These are phyloP conservation scores for Nothomitra cinnamomea DNA, from an alignment of 2,329 filamentous ascomycete genomes.

Conservation along the genomic window DNA sequence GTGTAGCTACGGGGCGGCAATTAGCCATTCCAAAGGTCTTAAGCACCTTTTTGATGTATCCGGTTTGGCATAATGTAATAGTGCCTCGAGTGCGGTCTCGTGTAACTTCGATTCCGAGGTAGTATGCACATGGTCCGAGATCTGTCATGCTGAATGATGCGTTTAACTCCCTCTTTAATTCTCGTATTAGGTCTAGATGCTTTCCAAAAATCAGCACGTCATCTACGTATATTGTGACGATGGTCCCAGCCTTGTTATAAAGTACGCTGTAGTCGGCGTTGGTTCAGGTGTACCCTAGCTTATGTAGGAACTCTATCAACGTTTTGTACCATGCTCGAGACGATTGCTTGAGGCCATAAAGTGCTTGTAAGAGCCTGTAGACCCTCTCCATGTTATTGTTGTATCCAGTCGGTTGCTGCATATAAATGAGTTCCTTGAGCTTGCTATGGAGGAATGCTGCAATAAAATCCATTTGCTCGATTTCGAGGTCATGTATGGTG, in stretches of 20 bases:
- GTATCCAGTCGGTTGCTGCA: constrained; percentile 13
- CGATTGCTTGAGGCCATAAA: constrained; percentile 20
- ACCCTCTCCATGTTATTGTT: constrained; percentile 5
- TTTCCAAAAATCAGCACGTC: constrained; percentile 14
- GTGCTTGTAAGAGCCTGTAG: constrained; percentile 13
- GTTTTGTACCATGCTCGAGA: constrained; percentile 15
- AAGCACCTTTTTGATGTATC: constrained; percentile 14
- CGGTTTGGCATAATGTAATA: constrained; percentile 11
- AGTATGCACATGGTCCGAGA: constrained; percentile 12
- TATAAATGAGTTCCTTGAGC: constrained; percentile 16
- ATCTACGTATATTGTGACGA: constrained; percentile 16
- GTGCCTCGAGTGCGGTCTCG: constrained; percentile 6
- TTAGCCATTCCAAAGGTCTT: constrained; percentile 7
- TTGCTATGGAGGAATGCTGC: constrained; percentile 16
- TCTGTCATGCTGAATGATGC: constrained; percentile 16
- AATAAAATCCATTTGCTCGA: constrained; percentile 5
- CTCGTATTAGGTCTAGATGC: constrained; percentile 8
- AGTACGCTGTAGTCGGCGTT: constrained; percentile 11
- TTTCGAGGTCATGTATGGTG: not conserved
- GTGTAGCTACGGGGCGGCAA: constrained; percentile 6
- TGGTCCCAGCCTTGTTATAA: not conserved
- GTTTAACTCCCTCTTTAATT: constrained; percentile 11
- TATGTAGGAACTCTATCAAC: constrained; percentile 10
- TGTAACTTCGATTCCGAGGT: constrained; percentile 15
- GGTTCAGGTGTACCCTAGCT: constrained; percentile 10